Evolutionary conservation across 805 yeast genomes (phyloP), one percentile per base, ranked within the genome.

Genomic region (Candida sithepensis): DNA sequence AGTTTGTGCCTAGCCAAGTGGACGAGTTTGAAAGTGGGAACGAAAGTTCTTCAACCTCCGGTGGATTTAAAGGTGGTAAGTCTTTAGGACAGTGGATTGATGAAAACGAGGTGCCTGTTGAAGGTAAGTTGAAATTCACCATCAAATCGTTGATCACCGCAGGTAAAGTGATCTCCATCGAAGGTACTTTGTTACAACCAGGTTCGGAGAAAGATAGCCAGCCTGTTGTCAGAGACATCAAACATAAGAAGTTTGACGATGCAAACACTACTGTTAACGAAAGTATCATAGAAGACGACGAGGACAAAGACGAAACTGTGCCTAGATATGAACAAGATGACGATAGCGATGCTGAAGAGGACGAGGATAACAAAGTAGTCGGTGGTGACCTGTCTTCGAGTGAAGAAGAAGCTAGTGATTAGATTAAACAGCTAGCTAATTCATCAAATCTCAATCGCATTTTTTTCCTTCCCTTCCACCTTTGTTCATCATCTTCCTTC

Each of bases 41-140:
- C 13, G 58, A 39, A 7, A 55, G 28, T 64, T 60, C 40, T 10
- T 56, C 55, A 1, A 67, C 61, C n/a, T n/a, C n/a, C n/a, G n/a
- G n/a, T 21, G 59, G 57, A 8, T 51, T 44, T 5, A 53, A 50
- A 12, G 53, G 51, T 24, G 60, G 48, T 12, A 60, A 53, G 48
- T 83, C 90, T 0, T 71, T 87, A 54, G 99, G 99, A 1, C 79
- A 86, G 64, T 92, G 99, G 99, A 73, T 73, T 12, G 96, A 92
- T 64, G 85, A 73, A 39, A 72, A 79, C 47, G 96, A 85, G 13
- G 72, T 77, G 39, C 81, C 84, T 46, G 73, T 94, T 18, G 96
- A 86, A 55, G 97, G 96, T 3, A 89, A 88, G 65, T 66, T 92
- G 43, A 75, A 74, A 56, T 90, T 94, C 66, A 80, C 82, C 2